Base-by-base conservation (phyloP, 495 filamentous ascomycete genomes). In the Annulohypoxylon nitens region DNA sequence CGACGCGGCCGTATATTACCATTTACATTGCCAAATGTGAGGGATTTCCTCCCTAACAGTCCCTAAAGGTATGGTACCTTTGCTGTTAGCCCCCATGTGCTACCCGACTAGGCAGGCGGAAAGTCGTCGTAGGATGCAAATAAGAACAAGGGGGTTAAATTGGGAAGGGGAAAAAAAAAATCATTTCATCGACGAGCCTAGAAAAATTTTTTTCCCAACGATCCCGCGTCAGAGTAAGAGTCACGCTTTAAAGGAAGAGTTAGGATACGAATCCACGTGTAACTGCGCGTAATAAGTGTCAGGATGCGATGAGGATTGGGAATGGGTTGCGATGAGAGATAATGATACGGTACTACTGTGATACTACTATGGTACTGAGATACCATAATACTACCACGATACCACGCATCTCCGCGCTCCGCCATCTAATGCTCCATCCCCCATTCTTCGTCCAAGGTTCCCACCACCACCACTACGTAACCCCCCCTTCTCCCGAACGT, bases 281-380 rank as follows among this genome's bases (percentile, higher is more conserved):
- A 62, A 74, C 71, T 74, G 71, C 61, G 71, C 62, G 66, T 67
- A 66, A 74, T 74, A 69, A 73, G 63, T 48, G 36, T 34, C 23
- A 37, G 50, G 20, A 43, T 55, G 3, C 6, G 51, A 20, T 47
- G 26, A 16, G 5, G 37, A 43, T 33, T 12, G 34, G 39, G 37
- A 23, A 18, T 16, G 23, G 36, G 62, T 66, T 65, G 68, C 53
- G 37, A 71, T 61, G 69, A 23, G n/a, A 64, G 34, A 48, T 18
- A 14, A 55, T 50, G 20, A 55, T 50, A 43, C 39, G 12, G 12
- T 14, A 43, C 37, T 36, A 36, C 36, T 12, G 9, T 39, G 36
- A 39, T 39, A 12, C 8, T 36, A 39, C 36, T 39, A 39, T 30
- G 30, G 36, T 43, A 43, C 14, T 30, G 30, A 30, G 39, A 43